Base-by-base conservation (phyloP, 352 stramenopile species). In the Phytopythium cucurbitacearum region DNA sequence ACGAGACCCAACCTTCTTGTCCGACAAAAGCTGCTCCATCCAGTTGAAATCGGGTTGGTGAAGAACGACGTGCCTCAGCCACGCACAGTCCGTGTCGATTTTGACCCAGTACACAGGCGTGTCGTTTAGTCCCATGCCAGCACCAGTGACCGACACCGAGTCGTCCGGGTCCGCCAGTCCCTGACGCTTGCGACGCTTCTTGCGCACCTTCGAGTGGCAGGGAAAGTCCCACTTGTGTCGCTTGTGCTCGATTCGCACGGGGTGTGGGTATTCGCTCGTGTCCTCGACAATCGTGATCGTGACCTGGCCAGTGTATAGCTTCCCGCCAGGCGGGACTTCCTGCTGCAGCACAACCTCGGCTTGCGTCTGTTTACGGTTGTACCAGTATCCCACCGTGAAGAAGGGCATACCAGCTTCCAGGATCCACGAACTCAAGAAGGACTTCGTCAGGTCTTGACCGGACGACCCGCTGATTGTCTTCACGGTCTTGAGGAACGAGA, bases 11-110 rank as follows among this genome's bases (percentile, higher is more conserved):
- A 94, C 83, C 50, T 90, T 90, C 46, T 90, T 91, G 63, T 94
- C 84, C 0, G 78, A 90, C 15, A 92, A 50, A 1, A 94, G 55
- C 48, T 94, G 84, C 65, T 94, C 84, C 80, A 92, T 92, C 84
- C 84, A 94, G 62, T 94, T 94, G 51, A 92, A 94, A 44, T 94
- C 84, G 3, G 84, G 84, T 40, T 94, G 84, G 40, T 94, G 80
- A 78, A 94, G 89, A 10, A 94, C 84, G 1, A 94, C 79, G 42
- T 94, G 84, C 6, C 81, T 68, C 3, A 94, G 57, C 84, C 84
- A 94, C 21, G 76, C 68, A 53, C 70, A 86, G 3, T 76, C 81
- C 11, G 81, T 87, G 50, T 94, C 84, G 37, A 94, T 86, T 59
- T 94, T 91, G 8, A 94, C 82, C 84, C 84, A 94, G 45, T 85